phyloP scores from a whole-genome alignment of 2,329 filamentous ascomycete species.

The Penicillium sp. region DNA sequence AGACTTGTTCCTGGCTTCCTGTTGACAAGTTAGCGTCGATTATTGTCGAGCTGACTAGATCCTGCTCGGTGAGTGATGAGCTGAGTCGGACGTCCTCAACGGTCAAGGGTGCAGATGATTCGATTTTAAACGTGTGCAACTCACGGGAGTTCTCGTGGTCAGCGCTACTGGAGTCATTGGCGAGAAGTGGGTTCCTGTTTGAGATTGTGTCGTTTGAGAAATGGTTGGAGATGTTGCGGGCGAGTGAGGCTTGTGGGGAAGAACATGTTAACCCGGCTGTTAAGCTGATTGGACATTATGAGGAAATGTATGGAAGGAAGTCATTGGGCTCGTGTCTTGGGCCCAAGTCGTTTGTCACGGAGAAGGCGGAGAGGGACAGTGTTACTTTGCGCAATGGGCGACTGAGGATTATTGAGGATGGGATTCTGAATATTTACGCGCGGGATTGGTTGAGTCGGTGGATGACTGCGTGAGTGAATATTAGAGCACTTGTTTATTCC shows the following conservation, averaged over 20 bases:
- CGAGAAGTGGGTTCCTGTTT: constrained; percentile 32
- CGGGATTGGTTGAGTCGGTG: constrained; percentile 30
- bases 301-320: constrained; percentile 22
- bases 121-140: constrained; percentile 32
- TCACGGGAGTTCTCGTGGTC: constrained; percentile 35
- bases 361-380: constrained; percentile 29
- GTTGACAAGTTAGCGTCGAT: constrained; percentile 28
- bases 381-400: constrained; percentile 25
- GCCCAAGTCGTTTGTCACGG: constrained; percentile 22
- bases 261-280: constrained; percentile 31
- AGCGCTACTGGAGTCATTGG: constrained; percentile 28
- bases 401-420: constrained; percentile 30
- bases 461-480: constrained; percentile 7
- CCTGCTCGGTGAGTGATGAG: constrained; percentile 2
- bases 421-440: constrained; percentile 29
- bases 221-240: constrained; percentile 33
- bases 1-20: constrained; percentile 31
- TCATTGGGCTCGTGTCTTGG: neutral
- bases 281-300: constrained; percentile 31
- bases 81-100: neutral
- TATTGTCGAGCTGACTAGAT: constrained; percentile 26
- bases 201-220: constrained; percentile 30
- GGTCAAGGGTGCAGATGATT: constrained; percentile 16
- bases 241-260: constrained; percentile 27
- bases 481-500: neutral